Conservation (phyloP, 2,329 filamentous ascomycete genomes). For the Pseudonectria foliicola region DNA sequence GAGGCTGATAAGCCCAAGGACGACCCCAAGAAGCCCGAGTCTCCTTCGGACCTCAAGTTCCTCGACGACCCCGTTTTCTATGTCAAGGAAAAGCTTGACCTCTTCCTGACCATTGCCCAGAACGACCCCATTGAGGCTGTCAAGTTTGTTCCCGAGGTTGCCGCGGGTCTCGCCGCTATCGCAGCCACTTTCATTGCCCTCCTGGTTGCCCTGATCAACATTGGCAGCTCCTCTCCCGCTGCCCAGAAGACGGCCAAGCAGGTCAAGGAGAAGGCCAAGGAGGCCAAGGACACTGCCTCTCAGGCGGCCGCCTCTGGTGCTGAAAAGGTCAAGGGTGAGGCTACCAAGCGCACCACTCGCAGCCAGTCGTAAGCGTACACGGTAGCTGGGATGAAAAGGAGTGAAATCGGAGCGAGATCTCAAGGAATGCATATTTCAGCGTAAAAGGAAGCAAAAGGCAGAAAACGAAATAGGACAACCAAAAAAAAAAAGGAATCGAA, state of each 20-base stretch:
- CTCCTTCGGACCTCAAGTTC: constrained; percentile 76
- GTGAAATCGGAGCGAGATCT: constrained; percentile 1
- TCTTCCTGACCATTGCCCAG: constrained; percentile 80
- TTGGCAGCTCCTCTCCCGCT: constrained; percentile 59
- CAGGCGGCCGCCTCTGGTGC: constrained; percentile 54
- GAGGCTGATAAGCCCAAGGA: constrained; percentile 73
- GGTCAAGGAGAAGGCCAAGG: constrained; percentile 63
- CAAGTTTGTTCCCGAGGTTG: constrained; percentile 87
- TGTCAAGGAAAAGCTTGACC: constrained; percentile 85
- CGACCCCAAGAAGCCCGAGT: constrained; percentile 56
- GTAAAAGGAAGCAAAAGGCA: constrained; percentile 1
- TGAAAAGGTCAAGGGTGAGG: constrained; percentile 71
- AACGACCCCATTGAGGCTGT: constrained; percentile 76
- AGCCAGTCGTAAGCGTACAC: constrained; percentile 42
- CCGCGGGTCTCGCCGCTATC: constrained; percentile 68
- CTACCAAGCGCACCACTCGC: constrained; percentile 52
- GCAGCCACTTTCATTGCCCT: constrained; percentile 64
- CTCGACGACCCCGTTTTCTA: constrained; percentile 81
- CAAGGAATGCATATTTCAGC: neutral
- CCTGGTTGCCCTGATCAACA: constrained; percentile 57
- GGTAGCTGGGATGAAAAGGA: constrained; percentile 1
- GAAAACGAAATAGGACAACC: constrained; percentile 5
- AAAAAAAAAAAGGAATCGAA: constrained; percentile 2
- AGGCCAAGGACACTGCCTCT: constrained; percentile 60
- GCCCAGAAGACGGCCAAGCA: constrained; percentile 64